Evolutionary conservation across 805 yeast species (phyloP).

Genomic region (Kluyveromyces nonfermentans): DNA sequence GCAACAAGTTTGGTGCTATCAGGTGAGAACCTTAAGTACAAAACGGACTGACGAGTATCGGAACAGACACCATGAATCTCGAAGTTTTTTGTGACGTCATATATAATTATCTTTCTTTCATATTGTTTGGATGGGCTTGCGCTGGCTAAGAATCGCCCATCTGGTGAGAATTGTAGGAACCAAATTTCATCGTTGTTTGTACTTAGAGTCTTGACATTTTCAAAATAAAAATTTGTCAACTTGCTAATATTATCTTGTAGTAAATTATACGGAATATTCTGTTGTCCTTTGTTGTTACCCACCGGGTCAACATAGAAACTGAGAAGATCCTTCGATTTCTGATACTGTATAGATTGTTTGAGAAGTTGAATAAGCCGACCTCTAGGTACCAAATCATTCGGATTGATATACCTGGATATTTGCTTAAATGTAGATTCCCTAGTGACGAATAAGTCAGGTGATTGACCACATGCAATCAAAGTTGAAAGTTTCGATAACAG

Average conservation of each 20-base stretch:
- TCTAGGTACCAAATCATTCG: slow-evolving; percentile 45
- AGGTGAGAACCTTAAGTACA: slow-evolving; percentile 68
- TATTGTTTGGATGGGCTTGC: slow-evolving; percentile 46
- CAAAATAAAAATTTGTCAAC: slow-evolving; percentile 14
- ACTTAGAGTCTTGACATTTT: slow-evolving; percentile 16
- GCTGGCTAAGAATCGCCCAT: slow-evolving; percentile 68
- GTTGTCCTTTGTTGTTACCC: slow-evolving; percentile 13
- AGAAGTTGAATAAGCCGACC: slow-evolving; percentile 41
- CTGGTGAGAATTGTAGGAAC: slow-evolving; percentile 69
- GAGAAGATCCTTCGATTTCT: slow-evolving; percentile 31
- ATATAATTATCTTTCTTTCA: slow-evolving; percentile 50
- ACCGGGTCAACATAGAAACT: slow-evolving; percentile 23
- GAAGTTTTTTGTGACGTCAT: slow-evolving; percentile 48
- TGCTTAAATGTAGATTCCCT: slow-evolving; percentile 16
- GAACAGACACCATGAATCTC: slow-evolving; percentile 30
- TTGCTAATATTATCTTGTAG: slow-evolving; percentile 15
- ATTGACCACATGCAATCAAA: slow-evolving; percentile 1
- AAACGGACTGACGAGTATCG: slow-evolving; percentile 45
- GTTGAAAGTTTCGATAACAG: slow-evolving; percentile 1
- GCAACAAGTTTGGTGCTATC: slow-evolving; percentile 58
- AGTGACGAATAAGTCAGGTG: not conserved
- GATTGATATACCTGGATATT: slow-evolving; percentile 39
- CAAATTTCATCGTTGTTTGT: slow-evolving; percentile 72
- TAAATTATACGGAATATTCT: slow-evolving; percentile 12
- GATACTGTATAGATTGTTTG: slow-evolving; percentile 42